A percentile compares a stretch with the other conserved stretches of the same genome.
phyloP scores from a whole-genome alignment of 2,329 filamentous ascomycete species.

The Cladosporium oxysporum region DNA sequence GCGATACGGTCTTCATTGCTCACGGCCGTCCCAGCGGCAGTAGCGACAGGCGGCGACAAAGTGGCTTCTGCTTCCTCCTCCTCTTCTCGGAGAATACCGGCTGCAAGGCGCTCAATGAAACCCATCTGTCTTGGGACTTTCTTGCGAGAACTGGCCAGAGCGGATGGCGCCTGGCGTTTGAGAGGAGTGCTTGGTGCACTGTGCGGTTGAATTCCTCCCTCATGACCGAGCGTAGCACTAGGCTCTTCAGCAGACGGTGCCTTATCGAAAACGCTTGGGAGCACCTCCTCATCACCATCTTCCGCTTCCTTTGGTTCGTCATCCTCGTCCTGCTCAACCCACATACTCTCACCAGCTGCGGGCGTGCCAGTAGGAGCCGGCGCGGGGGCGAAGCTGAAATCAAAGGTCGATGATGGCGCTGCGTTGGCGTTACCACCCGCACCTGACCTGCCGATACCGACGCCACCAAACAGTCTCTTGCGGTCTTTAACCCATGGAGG shows the following conservation, averaged over 20 bases:
- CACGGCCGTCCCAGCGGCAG: background rate
- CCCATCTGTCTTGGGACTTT: slow-evolving; percentile 12
- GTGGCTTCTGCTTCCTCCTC: background rate
- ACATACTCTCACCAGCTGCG: slow-evolving; percentile 13
- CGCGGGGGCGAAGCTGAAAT: slow-evolving; percentile 13
- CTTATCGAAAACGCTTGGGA: slow-evolving; percentile 9
- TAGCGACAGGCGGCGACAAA: background rate
- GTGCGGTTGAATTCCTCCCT: background rate
- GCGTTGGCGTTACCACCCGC: background rate
- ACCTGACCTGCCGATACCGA: slow-evolving; percentile 11
- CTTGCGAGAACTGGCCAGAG: background rate
- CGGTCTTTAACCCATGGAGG: slow-evolving; percentile 20
- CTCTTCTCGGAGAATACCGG: slow-evolving; percentile 1
- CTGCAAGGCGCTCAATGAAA: slow-evolving; percentile 17
- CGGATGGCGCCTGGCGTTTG: background rate
- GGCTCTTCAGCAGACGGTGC: background rate
- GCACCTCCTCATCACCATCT: background rate
- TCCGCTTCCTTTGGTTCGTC: background rate
- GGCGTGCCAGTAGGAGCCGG: background rate
- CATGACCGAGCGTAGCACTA: background rate
- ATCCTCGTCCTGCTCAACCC: slow-evolving; percentile 16
- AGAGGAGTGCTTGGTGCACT: background rate
- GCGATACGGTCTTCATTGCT: background rate
- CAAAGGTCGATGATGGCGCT: background rate
- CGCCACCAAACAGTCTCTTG: slow-evolving; percentile 19